These are phyloP conservation scores for Vicia sativa DNA, from an alignment of 306 rosid species.

Conservation along the genomic window DNA sequence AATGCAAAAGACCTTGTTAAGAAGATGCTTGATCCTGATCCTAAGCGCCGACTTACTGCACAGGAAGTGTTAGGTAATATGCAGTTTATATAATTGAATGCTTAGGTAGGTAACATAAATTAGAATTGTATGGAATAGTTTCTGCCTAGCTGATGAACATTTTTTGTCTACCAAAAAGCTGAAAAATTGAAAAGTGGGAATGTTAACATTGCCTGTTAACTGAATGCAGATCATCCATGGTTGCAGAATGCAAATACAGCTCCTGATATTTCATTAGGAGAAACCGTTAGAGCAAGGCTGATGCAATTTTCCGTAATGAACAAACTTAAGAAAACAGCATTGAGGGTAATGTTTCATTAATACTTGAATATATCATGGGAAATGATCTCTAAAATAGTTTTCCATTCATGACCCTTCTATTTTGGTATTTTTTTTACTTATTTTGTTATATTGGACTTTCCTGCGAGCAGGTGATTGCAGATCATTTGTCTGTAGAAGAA, in stretches of 20 bases:
- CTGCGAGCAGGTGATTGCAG: slow-evolving; percentile 76
- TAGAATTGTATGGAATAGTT: slow-evolving; percentile 7
- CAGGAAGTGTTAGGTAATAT: slow-evolving; percentile 79
- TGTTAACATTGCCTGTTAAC: slow-evolving; percentile 33
- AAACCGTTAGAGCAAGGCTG: slow-evolving; percentile 85
- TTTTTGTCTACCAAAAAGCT: background rate
- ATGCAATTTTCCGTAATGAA: slow-evolving; percentile 95
- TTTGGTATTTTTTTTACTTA: slow-evolving; percentile 5
- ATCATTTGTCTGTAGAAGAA: slow-evolving; percentile 83
- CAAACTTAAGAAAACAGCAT: slow-evolving; percentile 95
- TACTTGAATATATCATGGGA: slow-evolving; percentile 27
- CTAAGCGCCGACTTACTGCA: slow-evolving; percentile 73
- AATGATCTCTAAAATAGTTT: slow-evolving; percentile 17
- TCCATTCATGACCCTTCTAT: slow-evolving; percentile 9
- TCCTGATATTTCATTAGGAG: slow-evolving; percentile 88
- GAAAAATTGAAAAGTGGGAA: background rate
- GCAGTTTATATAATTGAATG: slow-evolving; percentile 9
- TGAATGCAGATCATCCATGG: slow-evolving; percentile 90
- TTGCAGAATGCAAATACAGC: slow-evolving; percentile 84
- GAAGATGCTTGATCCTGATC: slow-evolving; percentile 95
- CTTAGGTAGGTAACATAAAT: slow-evolving; percentile 15
- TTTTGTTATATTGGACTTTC: slow-evolving; percentile 35
- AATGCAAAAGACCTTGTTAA: slow-evolving; percentile 92
- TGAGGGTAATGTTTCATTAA: slow-evolving; percentile 64
- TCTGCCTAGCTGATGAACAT: background rate